Percentiles rank a stretch among this genome's conserved stretches.
These are phyloP conservation scores for Sutorius australiensis DNA, from an alignment of 768 basidiomycete genomes.

Conservation along the genomic window DNA sequence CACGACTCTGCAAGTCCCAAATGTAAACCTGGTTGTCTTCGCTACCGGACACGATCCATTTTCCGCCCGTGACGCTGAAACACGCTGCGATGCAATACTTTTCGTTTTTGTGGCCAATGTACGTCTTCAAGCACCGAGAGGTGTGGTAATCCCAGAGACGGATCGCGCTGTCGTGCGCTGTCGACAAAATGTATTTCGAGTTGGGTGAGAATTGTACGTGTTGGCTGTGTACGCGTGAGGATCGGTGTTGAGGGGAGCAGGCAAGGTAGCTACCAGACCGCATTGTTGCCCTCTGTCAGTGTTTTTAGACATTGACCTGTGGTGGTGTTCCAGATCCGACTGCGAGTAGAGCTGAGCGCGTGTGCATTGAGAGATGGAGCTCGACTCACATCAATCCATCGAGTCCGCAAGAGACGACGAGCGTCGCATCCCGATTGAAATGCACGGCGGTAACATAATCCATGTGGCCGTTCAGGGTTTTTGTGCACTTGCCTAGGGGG, in stretches of 20 bases:
- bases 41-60: slow-evolving; percentile 88
- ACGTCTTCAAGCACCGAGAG: slow-evolving; percentile 86
- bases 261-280: slow-evolving; percentile 58
- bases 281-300: slow-evolving; percentile 83
- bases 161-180: slow-evolving; percentile 89
- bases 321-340: slow-evolving; percentile 93
- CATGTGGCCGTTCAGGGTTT: slow-evolving; percentile 86
- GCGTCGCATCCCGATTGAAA: slow-evolving; percentile 87
- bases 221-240: slow-evolving; percentile 47
- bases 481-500: slow-evolving; percentile 69
- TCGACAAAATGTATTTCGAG: slow-evolving; percentile 90
- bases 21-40: slow-evolving; percentile 89
- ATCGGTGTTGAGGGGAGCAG: too few relatives aligned
- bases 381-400: slow-evolving; percentile 87
- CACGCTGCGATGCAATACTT: slow-evolving; percentile 83
- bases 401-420: slow-evolving; percentile 88
- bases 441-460: slow-evolving; percentile 95
- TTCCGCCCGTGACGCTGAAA: slow-evolving; percentile 81
- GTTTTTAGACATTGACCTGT: slow-evolving; percentile 97
- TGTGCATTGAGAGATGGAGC: not conserved
- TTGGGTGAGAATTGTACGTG: slow-evolving; percentile 95
- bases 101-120: slow-evolving; percentile 75
- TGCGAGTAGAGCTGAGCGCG: slow-evolving; percentile 30
- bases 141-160: slow-evolving; percentile 95
- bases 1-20: slow-evolving; percentile 88